A percentile compares a stretch with the other conserved stretches of the same genome.
Evolutionary conservation across 225 moss, liverwort and hornwort genomes (phyloP).

Genomic region (Pseudoscleropodium purum): DNA sequence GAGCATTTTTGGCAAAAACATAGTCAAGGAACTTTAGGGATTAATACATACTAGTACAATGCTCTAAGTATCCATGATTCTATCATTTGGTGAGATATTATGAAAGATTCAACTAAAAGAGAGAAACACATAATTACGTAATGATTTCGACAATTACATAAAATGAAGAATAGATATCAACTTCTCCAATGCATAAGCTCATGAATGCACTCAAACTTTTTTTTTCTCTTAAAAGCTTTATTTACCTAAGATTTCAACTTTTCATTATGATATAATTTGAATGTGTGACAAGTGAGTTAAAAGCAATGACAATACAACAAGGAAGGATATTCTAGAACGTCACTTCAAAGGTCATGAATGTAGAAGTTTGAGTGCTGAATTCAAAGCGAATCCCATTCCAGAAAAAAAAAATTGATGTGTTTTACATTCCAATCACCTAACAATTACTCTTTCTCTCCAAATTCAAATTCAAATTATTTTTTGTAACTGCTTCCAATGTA

Average conservation of each 20-base stretch:
- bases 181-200: neutral
- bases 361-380: neutral
- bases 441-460: neutral
- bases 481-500: too few species aligned
- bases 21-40: too few species aligned
- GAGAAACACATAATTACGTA: neutral
- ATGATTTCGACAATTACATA: neutral
- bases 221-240: neutral
- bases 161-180: neutral
- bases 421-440: too few species aligned
- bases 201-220: too few species aligned
- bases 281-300: too few species aligned
- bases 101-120: neutral
- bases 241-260: neutral
- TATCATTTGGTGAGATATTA: neutral
- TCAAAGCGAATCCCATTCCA: too few species aligned
- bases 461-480: neutral
- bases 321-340: too few species aligned
- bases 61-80: neutral
- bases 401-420: too few species aligned
- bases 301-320: neutral
- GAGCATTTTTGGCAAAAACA: too few species aligned
- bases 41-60: neutral
- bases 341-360: neutral
- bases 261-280: neutral